Evolutionary conservation across 257 asterid genomes (phyloP), one percentile per base, ranked within the genome.

Genomic region (Rauvolfia tetraphylla): DNA sequence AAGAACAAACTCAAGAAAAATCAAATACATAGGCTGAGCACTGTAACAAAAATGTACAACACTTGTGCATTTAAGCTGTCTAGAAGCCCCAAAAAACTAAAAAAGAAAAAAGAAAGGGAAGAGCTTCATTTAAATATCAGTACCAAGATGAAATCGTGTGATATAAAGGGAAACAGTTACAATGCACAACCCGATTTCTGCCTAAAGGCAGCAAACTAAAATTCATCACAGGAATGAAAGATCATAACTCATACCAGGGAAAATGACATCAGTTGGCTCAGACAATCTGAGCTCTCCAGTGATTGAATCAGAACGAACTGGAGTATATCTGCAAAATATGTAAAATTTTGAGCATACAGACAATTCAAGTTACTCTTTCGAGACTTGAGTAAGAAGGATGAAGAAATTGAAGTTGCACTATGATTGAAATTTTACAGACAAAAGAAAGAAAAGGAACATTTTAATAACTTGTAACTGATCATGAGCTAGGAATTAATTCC

Each of bases 231-330:
- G 39, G 49, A 65, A 14, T 74, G 56, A 53, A 78, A 73, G 49
- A 74, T 68, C 76, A 86, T 77, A 77, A 25, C 61, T 44, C 25
- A 33, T 86, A 95, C 99, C 99, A 78, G 99, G 99, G 70, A 95
- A 88, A 80, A 93, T 82, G 67, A 89, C 81, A 80, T 90, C 85
- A 70, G 93, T 93, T 73, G 92, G 88, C 84, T 91, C 90, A 62
- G 98, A 95, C 73, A 91, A 81, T 83, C 78, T 82, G 81, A 88
- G 91, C 83, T 95, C 97, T 78, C 99, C 99, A 58, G 77, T 76
- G 63, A 84, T 83, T 63, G 97, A 91, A 91, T 95, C 99, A 54
- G 94, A 81, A 78, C 99, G 98, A 77, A 88, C 96, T 27, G 99
- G 98, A 12, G 91, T 87, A 82, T 89, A 95, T 79, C 99, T 95